Conservation (phyloP, 2,329 filamentous ascomycete genomes). For the Fusarium verticillioides region DNA sequence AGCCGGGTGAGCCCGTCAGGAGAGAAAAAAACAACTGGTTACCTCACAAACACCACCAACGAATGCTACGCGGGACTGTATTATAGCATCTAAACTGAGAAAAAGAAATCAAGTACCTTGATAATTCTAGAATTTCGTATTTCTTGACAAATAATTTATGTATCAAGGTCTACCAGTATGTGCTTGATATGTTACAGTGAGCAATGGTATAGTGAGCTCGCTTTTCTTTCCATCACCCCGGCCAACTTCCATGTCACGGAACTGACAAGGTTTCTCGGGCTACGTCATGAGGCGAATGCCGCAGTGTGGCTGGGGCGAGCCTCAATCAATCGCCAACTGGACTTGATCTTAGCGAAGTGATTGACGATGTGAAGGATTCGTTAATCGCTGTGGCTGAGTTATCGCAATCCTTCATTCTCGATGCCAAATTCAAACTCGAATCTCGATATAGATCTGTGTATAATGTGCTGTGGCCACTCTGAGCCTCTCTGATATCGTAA, state of each 20-base stretch:
- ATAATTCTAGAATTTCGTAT: neutral
- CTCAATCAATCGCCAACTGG: constrained; percentile 11
- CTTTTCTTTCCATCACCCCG: neutral
- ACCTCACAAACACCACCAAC: neutral
- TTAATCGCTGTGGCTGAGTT: constrained; percentile 30
- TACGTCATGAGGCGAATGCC: constrained; percentile 39
- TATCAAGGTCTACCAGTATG: neutral
- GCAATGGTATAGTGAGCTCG: neutral
- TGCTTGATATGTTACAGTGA: neutral
- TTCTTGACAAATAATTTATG: neutral
- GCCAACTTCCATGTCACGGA: neutral
- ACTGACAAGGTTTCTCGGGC: neutral
- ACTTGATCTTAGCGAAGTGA: constrained; percentile 15
- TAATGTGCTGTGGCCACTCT: neutral
- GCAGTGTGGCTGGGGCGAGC: constrained; percentile 20
- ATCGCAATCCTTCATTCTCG: neutral
- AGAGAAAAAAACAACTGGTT: neutral
- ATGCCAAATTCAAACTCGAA: constrained; percentile 2
- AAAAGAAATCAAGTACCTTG: neutral
- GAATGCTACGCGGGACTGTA: neutral
- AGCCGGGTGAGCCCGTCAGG: neutral
- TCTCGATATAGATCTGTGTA: constrained; percentile 19
- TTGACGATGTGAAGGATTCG: constrained; percentile 13
- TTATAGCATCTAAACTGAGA: neutral
- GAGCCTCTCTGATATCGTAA: constrained; percentile 22